Evolutionary conservation across 129 eudicot genomes (phyloP), one percentile per base, ranked within the genome.

Genomic region (Flaveria ramosissima): DNA sequence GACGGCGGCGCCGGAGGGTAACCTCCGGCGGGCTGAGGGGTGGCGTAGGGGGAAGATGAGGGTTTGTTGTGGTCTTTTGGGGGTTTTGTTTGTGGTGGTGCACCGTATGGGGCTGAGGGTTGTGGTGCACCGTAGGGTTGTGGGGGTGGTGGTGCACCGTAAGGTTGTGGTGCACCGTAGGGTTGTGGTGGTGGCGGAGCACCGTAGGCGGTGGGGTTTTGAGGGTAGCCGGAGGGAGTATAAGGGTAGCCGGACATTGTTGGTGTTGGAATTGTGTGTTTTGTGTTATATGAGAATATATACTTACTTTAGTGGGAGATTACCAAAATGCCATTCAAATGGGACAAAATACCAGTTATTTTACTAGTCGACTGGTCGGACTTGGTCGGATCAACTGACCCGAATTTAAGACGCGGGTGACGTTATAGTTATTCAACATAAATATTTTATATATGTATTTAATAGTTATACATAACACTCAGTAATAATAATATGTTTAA

Each of bases 71-170:
- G 59, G 76, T 82, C 85, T 61, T 70, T 85, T 80, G 75, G 87
- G 71, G 80, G 89, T 85, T 79, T 85, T 66, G 70, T 72, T 48
- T 63, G 74, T 7, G 72, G 77, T 0, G 72, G 85, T 21, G 77
- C 77, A 61, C 83, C 88, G 78, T 83, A 85, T 51, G 94, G 90
- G 13, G 88, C 85, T 48, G 90, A 71, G 14, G 87, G 82, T 7
- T 75, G 61, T 0, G 85, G 83, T 19, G 85, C 78, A 19, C 82
- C 83, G 70, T 80, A 84, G 24, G 89, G 82, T 12, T 27, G 61
- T 2, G 71, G 27, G 12, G 77, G 83, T 2, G 81, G 16, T 0
- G 78, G 27, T 74, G 85, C 78, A 0, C 69, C 75, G 61, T 77
- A 56, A 12, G 87, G 85, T 15, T 81, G 87, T 3, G 80, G 84